Conservation (phyloP, 2,329 filamentous ascomycete species). For the Penicillium freii region DNA sequence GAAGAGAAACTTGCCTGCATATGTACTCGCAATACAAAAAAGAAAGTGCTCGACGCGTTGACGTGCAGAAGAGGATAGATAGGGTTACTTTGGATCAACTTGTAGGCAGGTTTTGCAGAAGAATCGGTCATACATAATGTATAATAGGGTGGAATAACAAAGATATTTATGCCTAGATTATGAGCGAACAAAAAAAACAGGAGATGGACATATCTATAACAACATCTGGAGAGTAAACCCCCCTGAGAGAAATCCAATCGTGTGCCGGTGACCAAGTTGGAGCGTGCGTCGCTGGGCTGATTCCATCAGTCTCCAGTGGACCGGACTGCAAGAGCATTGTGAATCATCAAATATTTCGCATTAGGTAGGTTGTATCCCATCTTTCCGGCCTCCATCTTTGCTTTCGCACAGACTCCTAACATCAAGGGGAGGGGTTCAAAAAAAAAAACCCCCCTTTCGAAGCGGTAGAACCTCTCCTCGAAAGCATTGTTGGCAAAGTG, state of each 20-base stretch:
- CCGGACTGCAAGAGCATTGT: conserved; percentile 6
- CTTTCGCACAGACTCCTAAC: conserved; percentile 5
- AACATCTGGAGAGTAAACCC: background rate
- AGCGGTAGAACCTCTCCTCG: background rate
- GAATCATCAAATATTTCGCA: background rate
- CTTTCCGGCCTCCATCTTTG: background rate
- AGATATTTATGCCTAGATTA: background rate
- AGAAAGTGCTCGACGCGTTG: background rate
- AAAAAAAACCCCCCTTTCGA: background rate
- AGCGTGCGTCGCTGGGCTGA: conserved; percentile 20
- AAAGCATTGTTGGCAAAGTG: background rate
- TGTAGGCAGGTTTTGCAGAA: background rate
- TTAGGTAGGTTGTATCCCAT: conserved; percentile 5
- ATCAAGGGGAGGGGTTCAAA: background rate
- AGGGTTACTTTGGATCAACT: background rate
- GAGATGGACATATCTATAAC: conserved; percentile 7
- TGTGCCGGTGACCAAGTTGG: conserved; percentile 17
- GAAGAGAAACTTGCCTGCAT: background rate
- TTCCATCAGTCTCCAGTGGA: conserved; percentile 16
- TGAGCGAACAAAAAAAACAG: background rate
- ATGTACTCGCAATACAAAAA: background rate
- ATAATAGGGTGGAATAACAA: background rate
- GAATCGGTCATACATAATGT: background rate
- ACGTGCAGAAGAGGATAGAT: background rate
- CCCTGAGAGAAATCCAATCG: conserved; percentile 2